These are phyloP conservation scores for Leishmania martiniquensis DNA, from an alignment of 208 protist genomes.

Conservation along the genomic window DNA sequence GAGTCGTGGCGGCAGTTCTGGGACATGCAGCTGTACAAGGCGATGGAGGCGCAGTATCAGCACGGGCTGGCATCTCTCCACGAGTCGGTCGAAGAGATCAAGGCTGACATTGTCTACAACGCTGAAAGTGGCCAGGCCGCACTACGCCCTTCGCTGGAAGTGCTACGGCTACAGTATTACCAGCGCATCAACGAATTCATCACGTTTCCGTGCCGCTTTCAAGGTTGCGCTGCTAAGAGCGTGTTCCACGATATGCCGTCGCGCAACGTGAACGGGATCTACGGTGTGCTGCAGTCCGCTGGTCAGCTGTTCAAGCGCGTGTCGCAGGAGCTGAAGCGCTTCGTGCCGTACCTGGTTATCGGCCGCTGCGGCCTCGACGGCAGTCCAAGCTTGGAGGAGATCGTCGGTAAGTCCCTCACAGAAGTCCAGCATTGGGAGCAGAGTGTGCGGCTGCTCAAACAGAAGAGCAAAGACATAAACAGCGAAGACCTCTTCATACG, in stretches of 20 bases:
- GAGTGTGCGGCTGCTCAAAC: conserved; percentile 95
- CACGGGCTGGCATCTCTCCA: conserved; percentile 93
- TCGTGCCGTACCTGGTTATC: conserved; percentile 92
- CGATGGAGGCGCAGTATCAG: conserved; percentile 96
- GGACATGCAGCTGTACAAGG: conserved; percentile 99
- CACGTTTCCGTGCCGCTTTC: conserved; percentile 93
- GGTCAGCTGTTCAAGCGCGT: conserved; percentile 91
- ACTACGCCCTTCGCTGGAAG: conserved; percentile 91
- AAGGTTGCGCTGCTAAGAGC: conserved; percentile 69
- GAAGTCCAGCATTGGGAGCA: conserved; percentile 96
- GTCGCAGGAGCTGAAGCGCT: conserved; percentile 82
- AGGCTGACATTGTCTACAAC: conserved; percentile 93
- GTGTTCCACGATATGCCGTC: conserved; percentile 90
- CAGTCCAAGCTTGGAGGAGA: conserved; percentile 86
- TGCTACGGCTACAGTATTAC: conserved; percentile 94
- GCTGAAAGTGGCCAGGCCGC: conserved; percentile 69
- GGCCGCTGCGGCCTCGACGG: conserved; percentile 77
- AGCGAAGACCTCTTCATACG: conserved; percentile 93
- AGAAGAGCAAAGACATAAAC: conserved; percentile 96
- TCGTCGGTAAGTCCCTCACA: conserved; percentile 85
- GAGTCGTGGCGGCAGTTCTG: conserved; percentile 95
- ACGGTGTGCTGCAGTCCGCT: conserved; percentile 93
- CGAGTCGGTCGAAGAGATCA: conserved; percentile 92
- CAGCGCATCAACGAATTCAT: conserved; percentile 96
- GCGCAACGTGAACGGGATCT: conserved; percentile 88